Percentiles rank a stretch among this genome's conserved stretches.
Conservation (phyloP, 177 flowering plant genomes). For the Vitis hybrid region DNA sequence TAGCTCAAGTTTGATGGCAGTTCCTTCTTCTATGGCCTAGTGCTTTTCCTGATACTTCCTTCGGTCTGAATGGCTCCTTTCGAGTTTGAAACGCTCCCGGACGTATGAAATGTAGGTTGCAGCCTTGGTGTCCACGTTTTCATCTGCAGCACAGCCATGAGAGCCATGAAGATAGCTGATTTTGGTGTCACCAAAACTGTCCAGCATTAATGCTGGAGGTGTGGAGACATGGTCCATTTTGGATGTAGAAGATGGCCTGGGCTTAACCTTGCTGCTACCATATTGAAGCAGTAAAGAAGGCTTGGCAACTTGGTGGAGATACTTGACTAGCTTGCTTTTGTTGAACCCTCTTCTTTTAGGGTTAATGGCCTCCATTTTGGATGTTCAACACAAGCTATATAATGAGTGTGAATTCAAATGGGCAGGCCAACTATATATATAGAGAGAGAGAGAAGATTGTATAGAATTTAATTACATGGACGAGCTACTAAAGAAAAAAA, state of each 20-base stretch:
- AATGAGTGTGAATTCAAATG: neutral
- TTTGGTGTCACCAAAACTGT: neutral
- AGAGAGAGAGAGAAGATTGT: too few relatives aligned
- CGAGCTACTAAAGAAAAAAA: too few relatives aligned
- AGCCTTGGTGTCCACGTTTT: slow-evolving; percentile 16
- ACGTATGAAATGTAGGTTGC: slow-evolving; percentile 10
- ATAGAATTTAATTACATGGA: too few relatives aligned
- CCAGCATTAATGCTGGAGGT: neutral
- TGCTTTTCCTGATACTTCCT: neutral
- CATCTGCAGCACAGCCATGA: slow-evolving; percentile 11
- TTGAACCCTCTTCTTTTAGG: neutral
- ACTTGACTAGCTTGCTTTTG: neutral
- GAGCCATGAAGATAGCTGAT: neutral
- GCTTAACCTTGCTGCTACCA: neutral
- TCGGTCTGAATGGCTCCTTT: slow-evolving; percentile 2
- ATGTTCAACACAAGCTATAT: too few relatives aligned
- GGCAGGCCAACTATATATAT: too few relatives aligned
- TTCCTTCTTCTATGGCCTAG: too few relatives aligned
- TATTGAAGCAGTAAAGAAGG: neutral
- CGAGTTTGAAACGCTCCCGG: slow-evolving; percentile 7
- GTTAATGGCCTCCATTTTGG: neutral
- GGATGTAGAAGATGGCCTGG: neutral
- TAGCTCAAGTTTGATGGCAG: too few relatives aligned
- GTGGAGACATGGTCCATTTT: neutral
- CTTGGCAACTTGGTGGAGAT: neutral